Evolutionary conservation across 2,329 filamentous ascomycete genomes (phyloP), one percentile per base, ranked within the genome.

Genomic region (Colletotrichum endophyticum): DNA sequence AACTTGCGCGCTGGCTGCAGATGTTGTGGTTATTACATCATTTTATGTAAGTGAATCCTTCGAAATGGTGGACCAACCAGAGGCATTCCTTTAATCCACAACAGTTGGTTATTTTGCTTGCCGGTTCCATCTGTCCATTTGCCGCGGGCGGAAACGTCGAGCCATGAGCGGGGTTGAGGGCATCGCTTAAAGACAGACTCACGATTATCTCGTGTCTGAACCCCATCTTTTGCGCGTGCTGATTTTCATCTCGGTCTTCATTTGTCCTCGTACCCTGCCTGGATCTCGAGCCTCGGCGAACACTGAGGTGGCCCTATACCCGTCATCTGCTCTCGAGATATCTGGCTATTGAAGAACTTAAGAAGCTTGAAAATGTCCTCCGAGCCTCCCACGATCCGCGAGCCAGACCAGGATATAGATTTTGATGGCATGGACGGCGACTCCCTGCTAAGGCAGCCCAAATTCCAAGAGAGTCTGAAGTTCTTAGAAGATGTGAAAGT

Each of bases 401-500:
- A 34, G 25, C 44, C 66, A 27, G 11, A 44, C 22, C 66, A 73
- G n/a, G 49, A 28, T 16, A 19, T 22, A n/a, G 27, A 39, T 15
- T 32, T 61, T 27, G 63, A 44, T 19, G 12, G 61, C 15, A n/a
- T 64, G 19, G 25, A 61, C 11, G 53, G 25, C 61, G 32, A 66
- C n/a, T 19, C 44, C 9, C 39, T 68, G 2, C n/a, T 61, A 3
- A n/a, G 22, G 3, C 67, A 70, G 36, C 44, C 19, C 8, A 32
- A 22, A 39, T 73, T 49, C 15, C 73, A 76, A 49, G 70, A 73
- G 13, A 73, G 63, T n/a, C 64, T 66, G 9, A 69, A 12, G 44
- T 76, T 76, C 22, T 30, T 76, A 9, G 73, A 39, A 16, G 73
- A 76, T 22, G 73, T 76, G 22, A 73, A 68, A 63, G 73, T 76